phyloP scores from a whole-genome alignment of 2,329 filamentous ascomycete species.

The Microdochium nivale region DNA sequence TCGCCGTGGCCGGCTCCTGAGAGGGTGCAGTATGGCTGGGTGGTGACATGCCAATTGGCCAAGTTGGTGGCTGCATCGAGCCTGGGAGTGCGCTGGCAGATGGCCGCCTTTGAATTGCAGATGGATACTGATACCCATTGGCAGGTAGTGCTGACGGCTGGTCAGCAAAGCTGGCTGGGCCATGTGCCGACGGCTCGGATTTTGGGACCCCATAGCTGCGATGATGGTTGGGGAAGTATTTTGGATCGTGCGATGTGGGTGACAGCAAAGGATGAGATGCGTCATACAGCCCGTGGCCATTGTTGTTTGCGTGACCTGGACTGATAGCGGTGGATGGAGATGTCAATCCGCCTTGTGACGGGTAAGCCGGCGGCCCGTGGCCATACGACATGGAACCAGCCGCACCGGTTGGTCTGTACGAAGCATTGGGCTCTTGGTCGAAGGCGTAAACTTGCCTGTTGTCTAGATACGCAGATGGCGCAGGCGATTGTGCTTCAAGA shows the following conservation, averaged over 20 bases:
- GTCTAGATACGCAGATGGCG: background rate
- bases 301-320: background rate
- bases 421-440: background rate
- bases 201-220: background rate
- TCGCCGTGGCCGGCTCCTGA: background rate
- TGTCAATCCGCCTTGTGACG: background rate
- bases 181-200: background rate
- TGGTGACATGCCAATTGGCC: background rate
- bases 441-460: too few species aligned
- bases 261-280: background rate
- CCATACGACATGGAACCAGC: background rate
- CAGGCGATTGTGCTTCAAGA: background rate
- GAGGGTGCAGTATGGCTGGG: background rate
- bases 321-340: background rate
- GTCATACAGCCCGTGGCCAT: background rate
- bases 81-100: background rate
- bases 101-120: background rate
- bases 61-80: background rate
- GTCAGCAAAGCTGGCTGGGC: background rate
- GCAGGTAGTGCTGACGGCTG: background rate
- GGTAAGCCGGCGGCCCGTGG: background rate
- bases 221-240: background rate
- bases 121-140: background rate
- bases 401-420: background rate
- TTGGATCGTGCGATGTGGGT: background rate